phyloP scores from a whole-genome alignment of 768 basidiomycete genomes.

The Lanmaoa rubissima region DNA sequence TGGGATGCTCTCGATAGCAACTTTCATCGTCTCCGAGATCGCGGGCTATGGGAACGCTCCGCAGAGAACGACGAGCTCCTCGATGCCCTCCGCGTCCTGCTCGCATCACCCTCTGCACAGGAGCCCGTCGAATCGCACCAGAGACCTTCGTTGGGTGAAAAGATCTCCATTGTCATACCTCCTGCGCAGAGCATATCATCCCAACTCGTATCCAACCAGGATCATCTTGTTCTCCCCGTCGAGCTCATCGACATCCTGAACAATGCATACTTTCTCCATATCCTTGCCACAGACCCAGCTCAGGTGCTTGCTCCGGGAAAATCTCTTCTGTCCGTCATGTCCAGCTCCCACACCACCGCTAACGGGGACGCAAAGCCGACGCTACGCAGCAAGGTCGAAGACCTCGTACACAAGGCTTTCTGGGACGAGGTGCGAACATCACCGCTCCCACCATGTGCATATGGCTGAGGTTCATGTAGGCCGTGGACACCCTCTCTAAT shows the following conservation, averaged over 20 bases:
- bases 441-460: conserved; percentile 3
- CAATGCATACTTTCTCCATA: conserved; percentile 62
- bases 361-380: conserved; percentile 26
- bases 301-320: conserved; percentile 70
- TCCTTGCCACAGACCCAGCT: conserved; percentile 61
- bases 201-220: conserved; percentile 23
- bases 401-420: conserved; percentile 59
- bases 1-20: conserved; percentile 23
- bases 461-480: conserved; percentile 42
- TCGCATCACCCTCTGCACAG: conserved; percentile 10
- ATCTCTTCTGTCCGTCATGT: conserved; percentile 64
- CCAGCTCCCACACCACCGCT: conserved; percentile 22
- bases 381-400: conserved; percentile 48
- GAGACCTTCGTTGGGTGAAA: background rate
- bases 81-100: conserved; percentile 19
- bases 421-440: conserved; percentile 63
- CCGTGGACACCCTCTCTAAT: conserved; percentile 51
- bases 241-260: conserved; percentile 59
- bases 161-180: conserved; percentile 18
- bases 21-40: conserved; percentile 24
- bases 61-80: conserved; percentile 29
- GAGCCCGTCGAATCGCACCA: background rate
- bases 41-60: conserved; percentile 26
- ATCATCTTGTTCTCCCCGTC: conserved; percentile 40
- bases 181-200: conserved; percentile 10